Base-by-base conservation (phyloP, 257 asterid genomes). In the Fraxinus excelsior region DNA sequence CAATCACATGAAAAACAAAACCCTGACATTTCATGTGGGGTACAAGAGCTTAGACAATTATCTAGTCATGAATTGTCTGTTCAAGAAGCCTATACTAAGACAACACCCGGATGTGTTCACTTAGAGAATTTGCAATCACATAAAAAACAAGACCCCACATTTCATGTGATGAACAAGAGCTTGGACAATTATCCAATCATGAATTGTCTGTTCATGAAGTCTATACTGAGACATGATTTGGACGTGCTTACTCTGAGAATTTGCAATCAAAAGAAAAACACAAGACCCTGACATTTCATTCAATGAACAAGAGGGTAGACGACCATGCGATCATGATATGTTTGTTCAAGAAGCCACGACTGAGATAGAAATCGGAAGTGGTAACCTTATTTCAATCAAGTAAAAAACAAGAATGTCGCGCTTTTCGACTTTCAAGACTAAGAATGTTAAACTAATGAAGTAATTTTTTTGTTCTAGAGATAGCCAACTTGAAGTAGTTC, bases 41-140 rank as follows among this genome's bases (percentile, higher is more conserved):
- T 0, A 37, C 42, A 37, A 37, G 42, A 7, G 42, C 42, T 37
- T 37, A 2, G 42, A 37, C 42, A 8, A 37, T 8, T 37, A 37
- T 37, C 12, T 0, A 7, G 4, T 37, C 40, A 7, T 35, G 40
- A 35, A 35, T 6, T 35, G 10, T 35, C 40, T 25, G 78, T 67
- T 53, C 71, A 69, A 70, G 85, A 81, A 82, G 76, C 76, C 75
- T 5, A 49, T 79, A 29, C 13, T 0, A 86, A 51, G 38, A 67
- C 51, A 76, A 80, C 62, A 76, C 12, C 26, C 35, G 11, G 67
- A 34, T 6, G 8, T 28, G 21, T 25, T 37, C 80, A 51, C 40
- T 71, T 60, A 31, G 77, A 82, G 58, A 72, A 70, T 73, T 12
- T 60, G 67, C 80, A 70, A 69, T 29, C 31, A 4, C 6, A 31